Percentiles rank a stretch among this genome's conserved stretches.
These are phyloP conservation scores for Tilletia walkeri DNA, from an alignment of 1,284 basidiomycete species.

Conservation along the genomic window DNA sequence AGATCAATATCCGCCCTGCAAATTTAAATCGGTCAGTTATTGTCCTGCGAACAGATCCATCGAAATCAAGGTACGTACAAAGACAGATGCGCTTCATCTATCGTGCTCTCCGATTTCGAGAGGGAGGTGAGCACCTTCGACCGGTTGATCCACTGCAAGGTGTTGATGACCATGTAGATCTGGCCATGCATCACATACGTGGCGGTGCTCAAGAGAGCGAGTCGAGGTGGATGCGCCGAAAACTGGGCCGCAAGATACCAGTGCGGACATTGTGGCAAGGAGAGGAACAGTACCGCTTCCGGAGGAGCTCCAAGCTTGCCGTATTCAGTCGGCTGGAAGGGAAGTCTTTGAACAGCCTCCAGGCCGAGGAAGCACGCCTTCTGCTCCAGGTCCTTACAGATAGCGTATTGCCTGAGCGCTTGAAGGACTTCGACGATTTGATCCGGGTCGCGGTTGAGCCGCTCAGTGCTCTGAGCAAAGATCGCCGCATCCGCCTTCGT, in stretches of 20 bases:
- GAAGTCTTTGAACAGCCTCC: conserved; percentile 68
- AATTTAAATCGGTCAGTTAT: no score
- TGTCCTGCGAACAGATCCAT: not conserved
- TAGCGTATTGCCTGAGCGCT: conserved; percentile 32
- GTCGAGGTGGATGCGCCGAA: conserved; percentile 26
- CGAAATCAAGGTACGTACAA: not conserved
- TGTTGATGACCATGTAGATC: conserved; percentile 31
- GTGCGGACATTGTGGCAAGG: conserved; percentile 33
- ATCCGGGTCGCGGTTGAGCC: conserved; percentile 34
- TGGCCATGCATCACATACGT: conserved; percentile 31
- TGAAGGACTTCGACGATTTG: conserved; percentile 33
- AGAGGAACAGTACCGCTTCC: conserved; percentile 32
- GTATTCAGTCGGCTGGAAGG: conserved; percentile 60
- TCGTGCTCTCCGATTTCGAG: no score
- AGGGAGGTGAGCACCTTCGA: conserved; percentile 23
- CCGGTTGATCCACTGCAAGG: conserved; percentile 44
- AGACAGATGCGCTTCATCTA: no score
- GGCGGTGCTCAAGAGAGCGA: conserved; percentile 34
- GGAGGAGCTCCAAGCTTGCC: conserved; percentile 33
- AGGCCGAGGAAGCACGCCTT: conserved; percentile 57
- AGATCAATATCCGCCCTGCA: conserved; percentile 11
- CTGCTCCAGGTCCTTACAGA: conserved; percentile 46
- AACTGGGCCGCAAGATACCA: conserved; percentile 40
- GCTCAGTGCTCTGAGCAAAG: conserved; percentile 21
- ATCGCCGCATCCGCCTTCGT: conserved; percentile 7